phyloP scores from a whole-genome alignment of 371 early-diverging fungal genomes.

The Actinomucor elegans region DNA sequence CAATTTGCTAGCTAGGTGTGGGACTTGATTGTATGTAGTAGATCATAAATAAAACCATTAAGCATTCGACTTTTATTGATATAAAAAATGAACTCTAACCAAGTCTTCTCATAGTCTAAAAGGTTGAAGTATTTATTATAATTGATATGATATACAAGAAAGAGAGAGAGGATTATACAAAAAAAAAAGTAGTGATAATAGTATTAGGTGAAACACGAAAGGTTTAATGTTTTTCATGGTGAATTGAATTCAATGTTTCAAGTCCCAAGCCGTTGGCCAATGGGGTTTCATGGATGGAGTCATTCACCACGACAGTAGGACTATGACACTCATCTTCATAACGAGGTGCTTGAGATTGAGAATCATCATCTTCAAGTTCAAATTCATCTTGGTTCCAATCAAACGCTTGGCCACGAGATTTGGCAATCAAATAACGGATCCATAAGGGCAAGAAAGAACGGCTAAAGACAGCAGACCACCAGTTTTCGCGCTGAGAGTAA shows the following conservation, averaged over 20 bases:
- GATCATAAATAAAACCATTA: no score
- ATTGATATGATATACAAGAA: not conserved
- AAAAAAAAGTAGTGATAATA: not conserved
- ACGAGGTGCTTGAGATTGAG: not conserved
- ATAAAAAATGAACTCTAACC: no score
- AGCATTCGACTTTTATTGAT: no score
- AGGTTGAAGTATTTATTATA: not conserved
- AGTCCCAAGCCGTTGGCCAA: not conserved
- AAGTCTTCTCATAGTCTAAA: not conserved
- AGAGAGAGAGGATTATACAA: not conserved
- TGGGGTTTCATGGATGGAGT: slow-evolving; percentile 7
- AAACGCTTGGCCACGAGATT: slow-evolving; percentile 28
- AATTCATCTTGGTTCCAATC: slow-evolving; percentile 41
- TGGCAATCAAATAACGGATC: slow-evolving; percentile 40
- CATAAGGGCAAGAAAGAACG: slow-evolving; percentile 38
- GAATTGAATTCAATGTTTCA: not conserved
- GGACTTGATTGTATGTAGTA: no score
- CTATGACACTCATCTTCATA: not conserved
- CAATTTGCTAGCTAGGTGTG: no score
- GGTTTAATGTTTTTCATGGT: slow-evolving; percentile 3
- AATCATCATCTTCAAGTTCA: slow-evolving; percentile 9
- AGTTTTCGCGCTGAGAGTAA: slow-evolving; percentile 44
- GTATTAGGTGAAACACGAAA: no score
- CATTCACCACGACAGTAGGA: slow-evolving; percentile 8
- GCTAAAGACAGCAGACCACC: slow-evolving; percentile 43